A percentile compares a stretch with the other conserved stretches of the same genome.
These are phyloP conservation scores for Plasmodium vinckei DNA, from an alignment of 169 alveolate species.

Conservation along the genomic window DNA sequence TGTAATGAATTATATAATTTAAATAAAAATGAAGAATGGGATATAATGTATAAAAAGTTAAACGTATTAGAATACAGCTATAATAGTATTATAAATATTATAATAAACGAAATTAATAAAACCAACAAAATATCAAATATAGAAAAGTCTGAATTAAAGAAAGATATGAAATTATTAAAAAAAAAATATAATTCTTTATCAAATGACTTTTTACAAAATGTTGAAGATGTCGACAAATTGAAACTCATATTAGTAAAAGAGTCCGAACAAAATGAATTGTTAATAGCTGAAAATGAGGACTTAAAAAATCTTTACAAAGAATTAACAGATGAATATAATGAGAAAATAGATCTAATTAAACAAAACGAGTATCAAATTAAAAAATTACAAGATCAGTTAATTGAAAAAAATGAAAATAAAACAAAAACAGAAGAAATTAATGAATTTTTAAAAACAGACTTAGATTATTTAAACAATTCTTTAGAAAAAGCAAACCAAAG, in stretches of 20 bases:
- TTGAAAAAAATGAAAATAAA: slow-evolving; percentile 46
- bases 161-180: slow-evolving; percentile 37
- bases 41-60: slow-evolving; percentile 21
- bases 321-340: slow-evolving; percentile 46
- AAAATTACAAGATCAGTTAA: slow-evolving; percentile 12
- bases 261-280: slow-evolving; percentile 31
- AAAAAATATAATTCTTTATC: slow-evolving; percentile 46
- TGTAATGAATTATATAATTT: slow-evolving; percentile 35
- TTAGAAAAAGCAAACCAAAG: slow-evolving; percentile 50
- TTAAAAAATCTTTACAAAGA: slow-evolving; percentile 25
- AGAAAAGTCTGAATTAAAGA: slow-evolving; percentile 57
- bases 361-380: slow-evolving; percentile 41
- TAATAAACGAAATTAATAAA: slow-evolving; percentile 39
- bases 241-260: slow-evolving; percentile 16
- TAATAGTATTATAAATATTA: slow-evolving; percentile 23
- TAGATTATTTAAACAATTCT: slow-evolving; percentile 48
- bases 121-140: slow-evolving; percentile 11
- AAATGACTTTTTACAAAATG: slow-evolving; percentile 36
- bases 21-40: slow-evolving; percentile 35
- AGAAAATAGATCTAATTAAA: slow-evolving; percentile 25
- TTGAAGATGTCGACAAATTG: slow-evolving; percentile 29
- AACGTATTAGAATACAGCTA: slow-evolving; percentile 20
- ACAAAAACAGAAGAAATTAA: slow-evolving; percentile 53
- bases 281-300: slow-evolving; percentile 24
- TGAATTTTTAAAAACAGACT: slow-evolving; percentile 44